Conservation (phyloP, 108 stramenopile genomes). For the Epithemia pelagica region DNA sequence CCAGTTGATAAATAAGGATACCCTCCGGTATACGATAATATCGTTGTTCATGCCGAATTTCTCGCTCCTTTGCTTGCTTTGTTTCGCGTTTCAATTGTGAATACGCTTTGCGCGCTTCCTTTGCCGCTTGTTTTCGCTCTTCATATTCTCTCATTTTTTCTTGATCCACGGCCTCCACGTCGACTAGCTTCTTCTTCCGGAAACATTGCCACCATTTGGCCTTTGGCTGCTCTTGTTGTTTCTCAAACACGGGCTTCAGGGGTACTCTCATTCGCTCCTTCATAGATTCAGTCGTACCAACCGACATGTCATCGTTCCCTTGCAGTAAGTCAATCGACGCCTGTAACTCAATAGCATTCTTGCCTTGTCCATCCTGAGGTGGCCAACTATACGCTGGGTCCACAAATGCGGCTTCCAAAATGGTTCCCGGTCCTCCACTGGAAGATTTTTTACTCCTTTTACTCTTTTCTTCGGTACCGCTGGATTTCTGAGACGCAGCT, state of each 20-base stretch:
- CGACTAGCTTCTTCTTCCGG: constrained; percentile 1
- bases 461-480: not conserved
- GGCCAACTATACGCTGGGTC: constrained; percentile 81
- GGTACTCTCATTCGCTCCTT: constrained; percentile 35
- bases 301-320: constrained; percentile 28
- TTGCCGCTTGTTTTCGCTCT: constrained; percentile 2
- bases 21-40: constrained; percentile 74
- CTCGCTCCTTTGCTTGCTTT: constrained; percentile 17
- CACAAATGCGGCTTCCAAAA: constrained; percentile 82
- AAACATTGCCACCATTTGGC: constrained; percentile 23
- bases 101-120: constrained; percentile 30
- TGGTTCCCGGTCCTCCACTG: constrained; percentile 28
- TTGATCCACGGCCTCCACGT: not conserved
- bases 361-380: constrained; percentile 65
- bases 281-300: constrained; percentile 30
- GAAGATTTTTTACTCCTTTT: no score
- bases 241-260: constrained; percentile 22
- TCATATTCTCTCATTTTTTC: not conserved
- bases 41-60: constrained; percentile 27
- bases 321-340: constrained; percentile 45
- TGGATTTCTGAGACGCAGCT: not conserved
- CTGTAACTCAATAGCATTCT: constrained; percentile 75
- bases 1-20: constrained; percentile 68
- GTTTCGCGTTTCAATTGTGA: constrained; percentile 24
- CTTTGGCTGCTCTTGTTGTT: constrained; percentile 1